Evolutionary conservation across 495 filamentous ascomycete species (phyloP).

Genomic region (Trichoderma gamsii): DNA sequence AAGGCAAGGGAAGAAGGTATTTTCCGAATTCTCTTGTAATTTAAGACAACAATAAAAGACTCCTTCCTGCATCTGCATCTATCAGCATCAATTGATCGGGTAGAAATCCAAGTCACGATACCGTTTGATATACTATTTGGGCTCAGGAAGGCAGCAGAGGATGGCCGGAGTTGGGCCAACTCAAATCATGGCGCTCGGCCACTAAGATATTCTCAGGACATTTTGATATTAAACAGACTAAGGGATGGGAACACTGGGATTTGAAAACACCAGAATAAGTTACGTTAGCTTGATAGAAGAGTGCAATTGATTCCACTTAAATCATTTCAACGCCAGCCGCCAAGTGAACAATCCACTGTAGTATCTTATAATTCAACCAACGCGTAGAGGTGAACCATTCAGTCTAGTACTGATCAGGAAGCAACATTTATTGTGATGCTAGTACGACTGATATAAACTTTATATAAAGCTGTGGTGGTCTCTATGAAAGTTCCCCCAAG

Average conservation of each 20-base stretch:
- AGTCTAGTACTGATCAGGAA: too few species aligned
- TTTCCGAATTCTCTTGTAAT: slow-evolving; percentile 15
- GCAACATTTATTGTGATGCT: too few species aligned
- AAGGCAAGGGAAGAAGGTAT: background rate
- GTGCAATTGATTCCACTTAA: background rate
- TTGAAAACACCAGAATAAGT: background rate
- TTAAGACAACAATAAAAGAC: background rate
- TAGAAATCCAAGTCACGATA: background rate
- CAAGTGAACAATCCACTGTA: too few species aligned
- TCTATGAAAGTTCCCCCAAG: background rate
- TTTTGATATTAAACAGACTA: background rate
- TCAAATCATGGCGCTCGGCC: background rate
- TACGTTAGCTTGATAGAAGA: slow-evolving; percentile 12
- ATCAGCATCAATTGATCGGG: slow-evolving; percentile 10
- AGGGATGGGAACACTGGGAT: background rate
- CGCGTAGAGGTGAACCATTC: too few species aligned
- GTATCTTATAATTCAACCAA: too few species aligned
- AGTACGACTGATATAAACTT: background rate
- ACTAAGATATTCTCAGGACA: background rate
- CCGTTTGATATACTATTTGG: background rate
- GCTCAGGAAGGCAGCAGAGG: background rate
- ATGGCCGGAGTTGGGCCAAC: background rate
- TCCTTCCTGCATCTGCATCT: slow-evolving; percentile 14
- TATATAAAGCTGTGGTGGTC: background rate
- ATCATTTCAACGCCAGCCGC: background rate